Evolutionary conservation across 805 yeast species (phyloP).

Genomic region (Hanseniaspora lachancei): DNA sequence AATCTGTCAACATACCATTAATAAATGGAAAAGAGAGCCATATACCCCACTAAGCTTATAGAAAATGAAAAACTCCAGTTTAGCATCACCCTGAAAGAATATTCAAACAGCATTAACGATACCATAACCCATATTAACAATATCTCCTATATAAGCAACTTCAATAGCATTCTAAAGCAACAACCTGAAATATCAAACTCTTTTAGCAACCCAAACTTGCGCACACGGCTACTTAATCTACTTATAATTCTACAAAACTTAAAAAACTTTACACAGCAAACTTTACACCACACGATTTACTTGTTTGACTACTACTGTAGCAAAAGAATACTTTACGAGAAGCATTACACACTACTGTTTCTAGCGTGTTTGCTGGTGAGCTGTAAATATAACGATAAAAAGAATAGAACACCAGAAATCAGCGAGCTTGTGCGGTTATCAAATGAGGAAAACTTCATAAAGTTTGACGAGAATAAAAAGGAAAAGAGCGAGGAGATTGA

Average conservation of each 20-base stretch:
- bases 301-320: constrained; percentile 78
- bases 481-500: constrained; percentile 22
- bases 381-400: constrained; percentile 57
- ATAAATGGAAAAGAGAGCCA: constrained; percentile 13
- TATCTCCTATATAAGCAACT: constrained; percentile 20
- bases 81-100: constrained; percentile 31
- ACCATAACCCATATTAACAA: constrained; percentile 31
- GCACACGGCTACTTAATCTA: constrained; percentile 68
- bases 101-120: constrained; percentile 31
- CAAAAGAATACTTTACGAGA: constrained; percentile 60
- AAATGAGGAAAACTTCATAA: constrained; percentile 28
- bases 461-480: not conserved
- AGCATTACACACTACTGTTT: constrained; percentile 74
- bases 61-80: constrained; percentile 32
- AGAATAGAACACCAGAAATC: constrained; percentile 52
- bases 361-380: constrained; percentile 84
- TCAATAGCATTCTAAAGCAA: constrained; percentile 50
- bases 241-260: constrained; percentile 53
- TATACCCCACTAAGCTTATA: constrained; percentile 34
- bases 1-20: constrained; percentile 20
- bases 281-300: constrained; percentile 50
- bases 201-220: constrained; percentile 41
- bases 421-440: constrained; percentile 53
- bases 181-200: constrained; percentile 63
- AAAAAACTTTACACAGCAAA: constrained; percentile 50